Evolutionary conservation across 2,329 filamentous ascomycete species (phyloP), one percentile per base, ranked within the genome.

Genomic region (Scedosporium aurantiacum): DNA sequence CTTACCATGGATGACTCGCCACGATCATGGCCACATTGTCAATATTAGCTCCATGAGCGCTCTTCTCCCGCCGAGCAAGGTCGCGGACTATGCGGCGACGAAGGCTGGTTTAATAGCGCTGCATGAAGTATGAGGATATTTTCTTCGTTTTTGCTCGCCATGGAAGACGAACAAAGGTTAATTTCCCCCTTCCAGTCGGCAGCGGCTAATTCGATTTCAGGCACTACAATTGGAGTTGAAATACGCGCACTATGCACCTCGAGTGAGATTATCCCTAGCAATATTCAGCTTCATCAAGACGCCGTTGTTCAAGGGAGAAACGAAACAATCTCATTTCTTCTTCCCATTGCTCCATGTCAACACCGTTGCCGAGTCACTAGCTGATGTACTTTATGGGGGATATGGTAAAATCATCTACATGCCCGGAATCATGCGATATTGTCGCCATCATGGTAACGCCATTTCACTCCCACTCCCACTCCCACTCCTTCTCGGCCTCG

Each of bases 11-110:
- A 82, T 86, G 74, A 70, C 82, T 37, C 66, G 69, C 12, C 66
- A 67, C 1, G 82, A 85, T 69, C 83, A 86, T 70, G 83, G 84
- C 21, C 83, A 84, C 74, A 68, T 86, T 54, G 79, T 86, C 52
- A 85, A 82, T 1, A 76, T 86, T 27, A 80, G 84, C 6, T 67
- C 66, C 1, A 73, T 81, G 52, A 83, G 83, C 0, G 79, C 78
- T 18, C 84, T 79, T 68, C 63, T 81, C 7, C 72, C 78, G 4
- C 77, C 80, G 0, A 79, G 83, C 1, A 76, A 76, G 61, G 78
- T 86, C 73, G 78, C 82, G 8, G 82, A 87, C 69, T 88, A 87
- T 70, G 74, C 75, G 0, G 76, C 80, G 2, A 79, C 76, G 60
- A 87, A 87, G 72, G 76, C 82, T 1, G 83, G 82, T 0, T 78